Evolutionary conservation across 768 basidiomycete species (phyloP), one percentile per base, ranked within the genome.

Genomic region (Trametes meyenii): DNA sequence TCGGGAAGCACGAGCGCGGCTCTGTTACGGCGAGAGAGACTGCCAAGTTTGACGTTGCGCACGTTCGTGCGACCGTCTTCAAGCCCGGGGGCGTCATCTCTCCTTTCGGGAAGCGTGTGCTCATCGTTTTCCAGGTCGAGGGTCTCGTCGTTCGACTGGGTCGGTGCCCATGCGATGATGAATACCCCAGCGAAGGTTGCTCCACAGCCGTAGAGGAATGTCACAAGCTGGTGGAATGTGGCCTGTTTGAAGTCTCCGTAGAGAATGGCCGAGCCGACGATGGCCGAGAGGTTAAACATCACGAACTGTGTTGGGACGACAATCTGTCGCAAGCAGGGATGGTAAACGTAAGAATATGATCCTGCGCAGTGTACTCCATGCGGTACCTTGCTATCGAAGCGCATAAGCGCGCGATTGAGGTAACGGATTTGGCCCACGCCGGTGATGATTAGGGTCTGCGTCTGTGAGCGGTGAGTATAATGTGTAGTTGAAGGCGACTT

Each of bases 261-360:
- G 1, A 99, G 82, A 16, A 99, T 88, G 1, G 92, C 94, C 4
- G 94, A 96, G 26, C 96, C 96, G 57, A 92, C 78, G 66, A 99
- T 96, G 5, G 93, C 94, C 5, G 92, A 94, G 38, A 98, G 79
- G 24, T 92, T 96, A 78, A 98, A 98, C 58, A 94, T 81, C 33
- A 96, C 94, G 72, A 97, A 98, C 78, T 98, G 96, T 14, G 88
- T 88, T 5, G 96, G 96, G 64, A 98, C 93, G 24, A 98, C 96
- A 54, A 88, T 82, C 91, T 93, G 58, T 50, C 26, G 42, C 0
- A 57, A 23, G 21, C 3, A 46, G 8, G 45, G 42, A n/a, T 21
- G 11, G 19, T 8, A 45, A 11, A 44, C 13, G 12, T n/a, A 14
- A 50, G 21, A 7, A 17, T 19, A 11, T 42, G 23, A 21, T 19